Conservation (phyloP, 306 rosid genomes). For the Crataegus laevigata region DNA sequence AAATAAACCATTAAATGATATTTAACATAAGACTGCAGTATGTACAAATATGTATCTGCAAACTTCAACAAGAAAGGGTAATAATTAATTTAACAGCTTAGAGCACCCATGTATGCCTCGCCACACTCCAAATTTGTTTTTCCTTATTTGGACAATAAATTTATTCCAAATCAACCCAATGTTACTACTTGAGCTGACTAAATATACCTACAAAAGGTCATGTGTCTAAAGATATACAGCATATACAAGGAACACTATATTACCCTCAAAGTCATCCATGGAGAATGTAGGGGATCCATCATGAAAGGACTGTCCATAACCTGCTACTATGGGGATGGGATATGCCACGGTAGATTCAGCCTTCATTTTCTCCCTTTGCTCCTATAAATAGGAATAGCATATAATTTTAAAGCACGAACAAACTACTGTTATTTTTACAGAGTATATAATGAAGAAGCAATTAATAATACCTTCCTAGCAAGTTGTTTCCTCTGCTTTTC, state of each 20-base stretch:
- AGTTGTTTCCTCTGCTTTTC: slow-evolving; percentile 73
- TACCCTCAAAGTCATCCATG: slow-evolving; percentile 94
- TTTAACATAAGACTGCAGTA: not conserved
- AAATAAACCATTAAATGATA: not conserved
- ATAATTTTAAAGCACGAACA: slow-evolving; percentile 12
- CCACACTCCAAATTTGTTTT: not conserved
- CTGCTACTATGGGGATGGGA: slow-evolving; percentile 32
- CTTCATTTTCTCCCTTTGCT: slow-evolving; percentile 63
- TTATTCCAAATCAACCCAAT: not conserved
- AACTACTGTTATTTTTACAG: not conserved
- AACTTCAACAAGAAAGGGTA: not conserved
- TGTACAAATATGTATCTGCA: not conserved
- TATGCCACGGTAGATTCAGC: slow-evolving; percentile 63
- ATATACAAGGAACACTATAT: not conserved
- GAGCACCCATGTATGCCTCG: not conserved
- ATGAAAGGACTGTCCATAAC: slow-evolving; percentile 24
- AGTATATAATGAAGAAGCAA: not conserved
- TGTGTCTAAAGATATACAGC: not conserved
- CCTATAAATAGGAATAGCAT: slow-evolving; percentile 40
- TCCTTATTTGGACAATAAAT: not conserved
- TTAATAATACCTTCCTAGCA: slow-evolving; percentile 58
- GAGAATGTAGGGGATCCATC: slow-evolving; percentile 61
- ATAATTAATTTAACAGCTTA: not conserved
- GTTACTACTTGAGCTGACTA: not conserved
- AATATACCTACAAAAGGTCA: too few relatives aligned